phyloP scores from a whole-genome alignment of 371 early-diverging fungal species.

The Mortierella polycephala region DNA sequence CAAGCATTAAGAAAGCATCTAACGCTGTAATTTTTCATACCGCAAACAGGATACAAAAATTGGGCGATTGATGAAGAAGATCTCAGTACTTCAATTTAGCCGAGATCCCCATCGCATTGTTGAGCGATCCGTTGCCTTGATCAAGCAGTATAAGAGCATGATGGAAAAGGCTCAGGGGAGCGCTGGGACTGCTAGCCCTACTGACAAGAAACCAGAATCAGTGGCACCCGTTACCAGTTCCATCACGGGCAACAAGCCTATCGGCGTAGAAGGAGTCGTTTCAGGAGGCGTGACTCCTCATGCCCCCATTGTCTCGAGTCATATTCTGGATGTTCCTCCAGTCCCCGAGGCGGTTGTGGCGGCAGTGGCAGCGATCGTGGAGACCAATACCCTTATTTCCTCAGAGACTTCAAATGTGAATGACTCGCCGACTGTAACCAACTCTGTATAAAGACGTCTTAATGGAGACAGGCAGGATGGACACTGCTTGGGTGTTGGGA shows the following conservation, averaged over 20 bases:
- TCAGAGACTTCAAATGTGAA: slow-evolving; percentile 1
- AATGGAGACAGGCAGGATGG: too few species aligned
- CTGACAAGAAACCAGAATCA: neutral
- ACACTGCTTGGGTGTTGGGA: too few species aligned
- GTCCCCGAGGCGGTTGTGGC: slow-evolving; percentile 49
- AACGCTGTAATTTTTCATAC: neutral
- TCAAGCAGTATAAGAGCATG: slow-evolving; percentile 47
- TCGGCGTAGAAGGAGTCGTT: slow-evolving; percentile 13
- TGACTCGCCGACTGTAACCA: too few species aligned
- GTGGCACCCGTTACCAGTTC: neutral
- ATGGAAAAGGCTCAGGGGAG: slow-evolving; percentile 50
- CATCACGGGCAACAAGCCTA: too few species aligned
- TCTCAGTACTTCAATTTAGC: slow-evolving; percentile 41
- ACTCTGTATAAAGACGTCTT: too few species aligned
- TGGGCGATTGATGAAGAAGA: slow-evolving; percentile 54
- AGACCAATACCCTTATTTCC: slow-evolving; percentile 29
- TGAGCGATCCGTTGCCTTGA: slow-evolving; percentile 40
- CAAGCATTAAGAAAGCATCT: too few species aligned
- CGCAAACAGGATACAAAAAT: slow-evolving; percentile 46
- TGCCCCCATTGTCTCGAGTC: slow-evolving; percentile 26
- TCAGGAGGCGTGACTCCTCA: slow-evolving; percentile 8
- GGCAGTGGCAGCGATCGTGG: slow-evolving; percentile 50
- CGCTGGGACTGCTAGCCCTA: slow-evolving; percentile 20
- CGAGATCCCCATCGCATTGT: slow-evolving; percentile 38
- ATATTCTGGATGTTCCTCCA: slow-evolving; percentile 35